Base-by-base conservation (phyloP, 2,329 filamentous ascomycete species). In the Colletotrichum paranaense region DNA sequence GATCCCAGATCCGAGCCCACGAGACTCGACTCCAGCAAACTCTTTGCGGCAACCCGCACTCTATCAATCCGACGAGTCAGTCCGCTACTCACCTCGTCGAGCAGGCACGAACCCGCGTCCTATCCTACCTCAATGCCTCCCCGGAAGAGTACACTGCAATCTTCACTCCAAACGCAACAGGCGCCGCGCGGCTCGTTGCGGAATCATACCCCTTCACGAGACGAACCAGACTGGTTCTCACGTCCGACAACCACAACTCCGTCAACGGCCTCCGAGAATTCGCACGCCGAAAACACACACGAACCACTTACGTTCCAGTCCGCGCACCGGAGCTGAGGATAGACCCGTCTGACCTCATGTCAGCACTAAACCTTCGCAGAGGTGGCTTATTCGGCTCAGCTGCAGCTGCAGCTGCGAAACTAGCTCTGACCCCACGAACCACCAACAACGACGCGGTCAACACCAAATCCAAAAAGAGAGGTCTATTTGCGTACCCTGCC, bases 401-500 rank as follows among this genome's bases (percentile, higher is more conserved):
- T 42, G 38, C 38, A 42, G 38, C 38, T 42, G 38, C 38, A 42
- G 38, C 38, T 42, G 38, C 38, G 8, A 42, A 42, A 42, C 38
- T 42, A 49, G 42, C 42, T 7, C 8, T 35, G 32, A 35, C 14
- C 53, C 28, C 53, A 32, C 59, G 60, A 42, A 60, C 16, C 19
- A 49, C 19, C 16, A 8, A 42, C 16, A 16, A 19, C 38, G 38
- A 42, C 38, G 5, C 32, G 32, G 32, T 35, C 38, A 42, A 42
- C 32, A 12, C 32, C 32, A 42, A 42, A 42, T 42, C 38, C 38
- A 42, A 22, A n/a, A 22, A 57, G 46, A 74, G 74, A 22, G 82
- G 82, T 8, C 78, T 86, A 22, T 85, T 87, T 72, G 84, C 84
- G 4, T 87, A 84, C 75, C 85, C 85, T 4, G 85, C 84, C 0